Evolutionary conservation across 176 grass and related monocot species (phyloP).

Genomic region (Carex kokanica): DNA sequence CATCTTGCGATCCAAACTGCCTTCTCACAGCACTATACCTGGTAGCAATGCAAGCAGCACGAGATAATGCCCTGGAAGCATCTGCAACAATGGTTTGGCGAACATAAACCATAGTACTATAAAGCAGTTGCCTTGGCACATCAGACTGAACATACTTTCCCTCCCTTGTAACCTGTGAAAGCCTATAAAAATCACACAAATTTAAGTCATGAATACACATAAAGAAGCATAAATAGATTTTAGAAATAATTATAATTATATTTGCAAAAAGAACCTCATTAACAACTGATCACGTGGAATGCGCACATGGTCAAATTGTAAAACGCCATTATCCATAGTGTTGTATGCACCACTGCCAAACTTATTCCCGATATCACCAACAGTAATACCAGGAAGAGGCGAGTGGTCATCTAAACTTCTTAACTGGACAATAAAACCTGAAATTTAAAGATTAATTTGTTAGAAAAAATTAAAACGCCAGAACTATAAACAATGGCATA

Average conservation of each 20-base stretch:
- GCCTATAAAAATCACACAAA: slow-evolving; percentile 39
- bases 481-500: slow-evolving; percentile 15
- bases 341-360: slow-evolving; percentile 98
- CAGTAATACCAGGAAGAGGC: slow-evolving; percentile 77
- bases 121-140: slow-evolving; percentile 90
- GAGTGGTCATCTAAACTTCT: slow-evolving; percentile 93
- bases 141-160: slow-evolving; percentile 89
- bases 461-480: slow-evolving; percentile 1
- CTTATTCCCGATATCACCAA: slow-evolving; percentile 96
- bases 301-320: slow-evolving; percentile 88
- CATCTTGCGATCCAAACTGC: slow-evolving; percentile 83
- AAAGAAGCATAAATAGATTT: slow-evolving; percentile 9
- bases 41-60: slow-evolving; percentile 85
- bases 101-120: slow-evolving; percentile 95
- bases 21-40: slow-evolving; percentile 85
- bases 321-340: slow-evolving; percentile 96
- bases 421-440: slow-evolving; percentile 96
- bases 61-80: slow-evolving; percentile 90
- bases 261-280: slow-evolving; percentile 52
- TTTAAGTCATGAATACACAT: slow-evolving; percentile 11
- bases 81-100: slow-evolving; percentile 87
- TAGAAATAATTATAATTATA: slow-evolving; percentile 15
- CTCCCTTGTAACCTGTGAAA: slow-evolving; percentile 92
- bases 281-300: slow-evolving; percentile 97
- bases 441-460: slow-evolving; percentile 29